Conservation (phyloP, 768 basidiomycete genomes). For the Fibroporia radiculosa region DNA sequence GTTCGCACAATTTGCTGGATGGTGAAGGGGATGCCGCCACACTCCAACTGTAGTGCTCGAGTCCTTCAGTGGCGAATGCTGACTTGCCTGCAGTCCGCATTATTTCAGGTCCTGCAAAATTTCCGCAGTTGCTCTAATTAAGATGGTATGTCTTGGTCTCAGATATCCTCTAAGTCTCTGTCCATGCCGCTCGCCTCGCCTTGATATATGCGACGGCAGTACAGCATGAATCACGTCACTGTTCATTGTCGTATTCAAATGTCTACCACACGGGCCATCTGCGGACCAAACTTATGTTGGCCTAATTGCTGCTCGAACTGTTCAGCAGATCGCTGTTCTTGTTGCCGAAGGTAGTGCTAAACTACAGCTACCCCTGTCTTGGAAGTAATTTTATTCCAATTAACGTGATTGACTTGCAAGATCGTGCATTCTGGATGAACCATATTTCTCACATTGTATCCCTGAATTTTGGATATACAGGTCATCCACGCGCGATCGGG, state of each 20-base stretch:
- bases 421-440: too few relatives aligned
- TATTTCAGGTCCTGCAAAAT: slow-evolving; percentile 91
- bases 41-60: too few relatives aligned
- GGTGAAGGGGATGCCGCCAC: too few relatives aligned
- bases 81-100: slow-evolving; percentile 44
- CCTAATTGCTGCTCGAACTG: too few relatives aligned
- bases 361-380: too few relatives aligned
- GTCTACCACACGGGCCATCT: neutral
- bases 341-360: too few relatives aligned
- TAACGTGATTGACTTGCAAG: too few relatives aligned
- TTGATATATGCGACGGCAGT: neutral
- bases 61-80: slow-evolving; percentile 2
- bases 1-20: too few relatives aligned
- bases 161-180: neutral
- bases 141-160: slow-evolving; percentile 54
- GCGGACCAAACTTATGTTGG: too few relatives aligned
- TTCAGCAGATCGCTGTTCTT: too few relatives aligned
- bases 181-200: neutral
- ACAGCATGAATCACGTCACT: neutral
- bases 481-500: slow-evolving; percentile 97
- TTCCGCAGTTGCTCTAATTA: slow-evolving; percentile 89
- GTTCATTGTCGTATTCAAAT: neutral
- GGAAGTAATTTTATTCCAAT: too few relatives aligned
- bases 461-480: slow-evolving; percentile 49
- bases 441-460: slow-evolving; percentile 7